These are phyloP conservation scores for Linnemannia zychae DNA, from an alignment of 192 early-diverging fungal species.

Conservation along the genomic window DNA sequence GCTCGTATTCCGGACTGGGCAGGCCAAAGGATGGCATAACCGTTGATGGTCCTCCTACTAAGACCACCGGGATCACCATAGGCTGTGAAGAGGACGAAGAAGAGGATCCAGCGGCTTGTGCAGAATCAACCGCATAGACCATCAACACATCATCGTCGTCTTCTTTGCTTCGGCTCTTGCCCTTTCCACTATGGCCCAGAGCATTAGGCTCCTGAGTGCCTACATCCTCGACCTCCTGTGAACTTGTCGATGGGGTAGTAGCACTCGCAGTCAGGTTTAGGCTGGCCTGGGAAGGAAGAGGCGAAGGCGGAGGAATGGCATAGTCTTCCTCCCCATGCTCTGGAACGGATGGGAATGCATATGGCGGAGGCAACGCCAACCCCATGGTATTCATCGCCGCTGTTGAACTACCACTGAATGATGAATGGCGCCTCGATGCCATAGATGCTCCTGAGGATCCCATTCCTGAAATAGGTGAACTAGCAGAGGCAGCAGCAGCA, in stretches of 20 bases:
- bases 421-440: neutral
- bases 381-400: neutral
- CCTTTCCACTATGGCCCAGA: neutral
- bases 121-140: neutral
- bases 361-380: neutral
- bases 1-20: slow-evolving; percentile 23
- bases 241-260: neutral
- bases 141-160: neutral
- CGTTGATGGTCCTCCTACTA: neutral
- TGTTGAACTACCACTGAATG: neutral
- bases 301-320: neutral
- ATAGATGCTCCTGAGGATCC: neutral
- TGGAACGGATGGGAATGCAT: neutral
- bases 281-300: neutral
- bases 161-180: neutral
- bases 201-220: no score
- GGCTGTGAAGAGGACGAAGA: neutral
- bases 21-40: neutral
- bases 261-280: neutral
- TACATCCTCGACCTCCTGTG: neutral
- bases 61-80: no score
- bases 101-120: neutral
- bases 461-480: neutral
- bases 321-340: neutral
- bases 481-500: no score